Evolutionary conservation across 139 green algal genomes (phyloP).

Genomic region (Chlamydomonas incerta): DNA sequence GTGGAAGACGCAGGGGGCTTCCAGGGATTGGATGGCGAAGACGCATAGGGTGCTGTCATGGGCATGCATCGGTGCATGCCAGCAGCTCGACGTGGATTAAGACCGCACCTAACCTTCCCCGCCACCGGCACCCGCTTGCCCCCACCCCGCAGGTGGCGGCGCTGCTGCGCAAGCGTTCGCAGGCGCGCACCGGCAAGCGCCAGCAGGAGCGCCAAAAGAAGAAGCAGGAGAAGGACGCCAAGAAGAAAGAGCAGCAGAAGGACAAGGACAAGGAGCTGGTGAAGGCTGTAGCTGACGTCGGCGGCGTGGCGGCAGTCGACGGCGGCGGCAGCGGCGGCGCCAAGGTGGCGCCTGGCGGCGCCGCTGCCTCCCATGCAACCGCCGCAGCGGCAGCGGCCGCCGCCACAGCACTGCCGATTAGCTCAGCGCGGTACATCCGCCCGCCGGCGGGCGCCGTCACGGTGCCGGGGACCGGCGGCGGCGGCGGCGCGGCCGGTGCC

Average conservation of each 20-base stretch:
- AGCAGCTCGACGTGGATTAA: too few relatives aligned
- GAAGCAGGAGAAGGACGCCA: neutral
- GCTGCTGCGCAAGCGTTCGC: neutral
- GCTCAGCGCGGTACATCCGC: neutral
- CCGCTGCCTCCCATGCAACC: too few relatives aligned
- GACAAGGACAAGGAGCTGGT: neutral
- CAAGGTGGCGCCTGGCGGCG: too few relatives aligned
- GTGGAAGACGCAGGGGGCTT: too few relatives aligned
- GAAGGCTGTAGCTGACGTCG: neutral
- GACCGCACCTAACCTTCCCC: too few relatives aligned
- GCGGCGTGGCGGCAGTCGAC: neutral
- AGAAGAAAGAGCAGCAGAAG: neutral
- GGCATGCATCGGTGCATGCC: too few relatives aligned
- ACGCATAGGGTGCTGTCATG: too few relatives aligned
- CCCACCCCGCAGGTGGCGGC: slow-evolving; percentile 18
- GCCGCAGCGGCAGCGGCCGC: neutral
- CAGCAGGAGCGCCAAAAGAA: slow-evolving; percentile 29
- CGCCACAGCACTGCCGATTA: neutral
- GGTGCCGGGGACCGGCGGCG: neutral
- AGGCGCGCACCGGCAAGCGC: slow-evolving; percentile 20
- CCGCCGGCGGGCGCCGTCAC: neutral
- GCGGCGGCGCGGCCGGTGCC: neutral
- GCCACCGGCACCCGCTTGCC: too few relatives aligned
- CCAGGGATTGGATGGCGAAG: too few relatives aligned
- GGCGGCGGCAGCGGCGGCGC: too few relatives aligned